Evolutionary conservation across 441 rosid species (phyloP).

Genomic region (Viola pubescens): DNA sequence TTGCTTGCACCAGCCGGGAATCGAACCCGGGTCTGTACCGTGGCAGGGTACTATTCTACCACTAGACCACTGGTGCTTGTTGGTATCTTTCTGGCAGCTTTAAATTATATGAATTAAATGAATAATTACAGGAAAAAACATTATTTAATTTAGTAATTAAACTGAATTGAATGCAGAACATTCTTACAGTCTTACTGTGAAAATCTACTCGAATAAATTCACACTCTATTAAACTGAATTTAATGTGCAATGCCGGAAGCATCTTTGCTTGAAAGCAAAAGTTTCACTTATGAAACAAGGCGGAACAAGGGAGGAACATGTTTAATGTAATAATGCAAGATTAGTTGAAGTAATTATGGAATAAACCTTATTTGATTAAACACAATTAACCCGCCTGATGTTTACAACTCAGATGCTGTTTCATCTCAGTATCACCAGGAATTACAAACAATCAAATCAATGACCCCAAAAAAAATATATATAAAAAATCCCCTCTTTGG

Average conservation of each 20-base stretch:
- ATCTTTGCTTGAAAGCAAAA: too few species aligned
- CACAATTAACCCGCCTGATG: constrained; percentile 4
- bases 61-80: neutral
- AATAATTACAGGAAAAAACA: too few species aligned
- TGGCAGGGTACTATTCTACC: constrained; percentile 66
- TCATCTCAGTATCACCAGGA: neutral
- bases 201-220: too few species aligned
- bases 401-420: constrained; percentile 11
- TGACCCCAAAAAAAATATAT: neutral
- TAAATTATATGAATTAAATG: too few species aligned
- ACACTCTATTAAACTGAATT: too few species aligned
- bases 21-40: constrained; percentile 67
- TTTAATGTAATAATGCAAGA: too few species aligned
- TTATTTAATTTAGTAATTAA: too few species aligned
- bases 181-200: too few species aligned
- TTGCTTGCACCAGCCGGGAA: too few species aligned
- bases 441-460: constrained; percentile 1
- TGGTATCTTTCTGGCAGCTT: too few species aligned
- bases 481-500: neutral
- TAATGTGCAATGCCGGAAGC: too few species aligned
- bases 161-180: too few species aligned
- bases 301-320: neutral
- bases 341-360: neutral
- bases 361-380: constrained; percentile 3
- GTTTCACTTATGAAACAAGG: neutral